A percentile compares a stretch with the other conserved stretches of the same genome.
Evolutionary conservation across 768 basidiomycete genomes (phyloP).

Genomic region (Candolleomyces aberdarensis): DNA sequence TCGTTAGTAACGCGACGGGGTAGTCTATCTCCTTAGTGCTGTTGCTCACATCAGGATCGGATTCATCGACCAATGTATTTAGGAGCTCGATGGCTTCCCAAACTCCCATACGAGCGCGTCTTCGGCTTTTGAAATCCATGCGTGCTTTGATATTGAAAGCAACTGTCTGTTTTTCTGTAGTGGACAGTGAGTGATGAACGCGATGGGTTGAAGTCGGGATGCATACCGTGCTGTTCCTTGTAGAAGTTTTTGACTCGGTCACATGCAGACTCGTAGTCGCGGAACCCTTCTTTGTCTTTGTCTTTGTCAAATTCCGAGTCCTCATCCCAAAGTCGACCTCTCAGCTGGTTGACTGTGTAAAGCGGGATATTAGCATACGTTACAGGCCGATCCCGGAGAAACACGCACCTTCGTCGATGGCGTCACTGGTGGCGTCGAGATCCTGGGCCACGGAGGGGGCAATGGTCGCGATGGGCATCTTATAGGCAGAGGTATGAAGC

Average conservation of each 20-base stretch:
- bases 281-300: conserved; percentile 67
- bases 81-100: conserved; percentile 89
- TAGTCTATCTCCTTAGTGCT: background rate
- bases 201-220: background rate
- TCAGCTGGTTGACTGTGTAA: conserved; percentile 42
- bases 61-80: conserved; percentile 85
- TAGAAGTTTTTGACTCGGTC: conserved; percentile 78
- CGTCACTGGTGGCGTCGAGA: conserved; percentile 45
- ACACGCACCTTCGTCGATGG: conserved; percentile 43
- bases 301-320: conserved; percentile 53
- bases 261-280: conserved; percentile 73
- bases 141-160: conserved; percentile 80
- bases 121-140: conserved; percentile 64
- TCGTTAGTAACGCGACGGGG: background rate
- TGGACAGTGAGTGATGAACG: background rate
- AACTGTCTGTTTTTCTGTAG: conserved; percentile 79
- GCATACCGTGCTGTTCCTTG: conserved; percentile 70
- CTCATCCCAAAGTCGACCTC: conserved; percentile 58
- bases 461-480: background rate
- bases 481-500: background rate
- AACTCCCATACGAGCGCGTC: conserved; percentile 73
- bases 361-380: background rate
- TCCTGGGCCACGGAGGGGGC: conserved; percentile 30
- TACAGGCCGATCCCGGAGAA: background rate
- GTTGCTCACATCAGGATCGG: conserved; percentile 75